phyloP scores from a whole-genome alignment of 805 yeast genomes.

The Metschnikowia corniflorae region DNA sequence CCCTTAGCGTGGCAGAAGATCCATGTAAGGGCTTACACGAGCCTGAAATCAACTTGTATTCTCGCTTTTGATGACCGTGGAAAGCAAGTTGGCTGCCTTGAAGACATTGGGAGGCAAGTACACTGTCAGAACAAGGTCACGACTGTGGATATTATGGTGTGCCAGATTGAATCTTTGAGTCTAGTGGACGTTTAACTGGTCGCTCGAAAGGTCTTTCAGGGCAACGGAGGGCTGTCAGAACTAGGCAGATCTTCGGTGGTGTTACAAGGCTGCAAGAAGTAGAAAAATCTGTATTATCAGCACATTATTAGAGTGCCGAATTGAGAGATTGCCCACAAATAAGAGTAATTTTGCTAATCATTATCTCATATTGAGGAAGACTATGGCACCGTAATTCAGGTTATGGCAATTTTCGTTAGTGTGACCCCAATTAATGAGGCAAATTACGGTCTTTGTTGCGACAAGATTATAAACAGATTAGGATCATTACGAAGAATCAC shows the following conservation, averaged over 20 bases:
- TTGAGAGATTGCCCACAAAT: too few relatives aligned
- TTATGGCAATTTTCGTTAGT: too few relatives aligned
- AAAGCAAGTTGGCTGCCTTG: conserved; percentile 91
- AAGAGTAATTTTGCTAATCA: too few relatives aligned
- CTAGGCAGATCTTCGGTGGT: conserved; percentile 77
- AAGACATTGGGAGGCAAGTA: conserved; percentile 93
- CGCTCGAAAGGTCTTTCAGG: conserved; percentile 72
- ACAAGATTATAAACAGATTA: too few relatives aligned
- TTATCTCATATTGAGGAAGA: too few relatives aligned
- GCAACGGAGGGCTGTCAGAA: conserved; percentile 45
- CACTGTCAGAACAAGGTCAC: conserved; percentile 77
- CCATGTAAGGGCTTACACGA: conserved; percentile 70
- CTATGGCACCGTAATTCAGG: too few relatives aligned
- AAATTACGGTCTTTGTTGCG: too few relatives aligned
- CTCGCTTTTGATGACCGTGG: conserved; percentile 87
- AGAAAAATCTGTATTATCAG: too few relatives aligned
- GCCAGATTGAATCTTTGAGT: conserved; percentile 64
- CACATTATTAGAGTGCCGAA: too few relatives aligned
- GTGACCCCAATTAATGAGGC: too few relatives aligned
- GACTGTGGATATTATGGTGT: conserved; percentile 76
- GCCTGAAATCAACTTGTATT: conserved; percentile 91
- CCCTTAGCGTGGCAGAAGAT: conserved; percentile 50
- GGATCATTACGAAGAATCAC: too few relatives aligned
- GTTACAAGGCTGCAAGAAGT: conserved; percentile 86
- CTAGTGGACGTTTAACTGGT: conserved; percentile 66